Base-by-base conservation (phyloP, 1,284 basidiomycete species). In the Ceratobasidium sp. region DNA sequence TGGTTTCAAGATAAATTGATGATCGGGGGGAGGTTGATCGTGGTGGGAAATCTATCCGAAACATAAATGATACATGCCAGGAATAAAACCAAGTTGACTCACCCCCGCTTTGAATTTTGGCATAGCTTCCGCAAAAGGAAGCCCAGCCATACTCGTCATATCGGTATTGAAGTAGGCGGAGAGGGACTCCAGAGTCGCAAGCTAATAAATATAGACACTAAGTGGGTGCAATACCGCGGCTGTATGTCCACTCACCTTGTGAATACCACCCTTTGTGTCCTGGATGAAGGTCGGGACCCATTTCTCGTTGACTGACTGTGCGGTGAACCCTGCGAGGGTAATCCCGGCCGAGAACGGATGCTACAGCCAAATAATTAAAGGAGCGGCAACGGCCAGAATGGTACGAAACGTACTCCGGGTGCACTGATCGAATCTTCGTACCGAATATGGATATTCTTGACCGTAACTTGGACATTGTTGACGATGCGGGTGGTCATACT, bases 161-260 rank as follows among this genome's bases (percentile, higher is more conserved):
- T 99, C 97, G 0, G 98, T 99, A 85, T 99, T 96, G 83, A 99
- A 99, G 85, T 99, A 99, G 3, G 97, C 86, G 0, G 97, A 94
- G 68, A 99, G 88, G 2, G 95, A 98, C 83, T 94, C 89, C 55
- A 99, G 87, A 77, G 93, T 94, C 8, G 95, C 94, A 38, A 99
- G 88, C 94, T 96, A 76, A 44, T 10, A 27, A 78, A 60, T 64
- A 65, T 55, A 35, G 62, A 23, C 62, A 77, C 33, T 70, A n/a
- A 71, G 50, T 48, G 33, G 6, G 23, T 23, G 41, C 16, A 41
- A 8, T 23, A 33, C 41, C 20, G 10, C 41, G 30, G 18, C 16
- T 20, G 55, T 35, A 35, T 8, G 50, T 59, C 10, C 65, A 18
- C 12, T 30, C 79, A 93, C 94, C 87, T 99, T 99, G 86, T 98